Base-by-base conservation (phyloP, 2,329 filamentous ascomycete genomes). In the Huntiella abstrusa region DNA sequence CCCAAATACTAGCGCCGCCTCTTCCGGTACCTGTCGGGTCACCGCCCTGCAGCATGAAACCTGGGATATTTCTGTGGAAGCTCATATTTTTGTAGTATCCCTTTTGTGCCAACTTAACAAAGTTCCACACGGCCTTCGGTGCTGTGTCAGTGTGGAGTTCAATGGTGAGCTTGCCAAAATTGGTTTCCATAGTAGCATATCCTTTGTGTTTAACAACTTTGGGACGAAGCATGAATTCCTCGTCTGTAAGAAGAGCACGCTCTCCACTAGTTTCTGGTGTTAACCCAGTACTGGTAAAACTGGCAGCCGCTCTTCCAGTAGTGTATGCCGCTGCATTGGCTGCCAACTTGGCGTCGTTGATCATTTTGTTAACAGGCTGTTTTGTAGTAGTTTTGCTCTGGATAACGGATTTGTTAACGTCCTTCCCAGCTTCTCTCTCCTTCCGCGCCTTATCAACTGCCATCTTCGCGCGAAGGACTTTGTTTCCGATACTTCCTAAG, bases 1-100 rank as follows among this genome's bases (percentile, higher is more conserved):
- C 83, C 91, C 91, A 98, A 50, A 93, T 77, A 56, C 83, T 92
- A 42, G 77, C 67, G 0, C 91, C 91, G n/a, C 91, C 91, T 51
- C 84, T 74, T 1, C 91, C 91, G 0, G 86, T 94, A 1, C 88
- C 88, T 0, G 85, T 84, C 0, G 91, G 91, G 58, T 98, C 91
- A 34, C 91, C 91, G 38, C 88, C 88, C 60, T 98, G 91, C 35
- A 98, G 83, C 91, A 98, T 98, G 59, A 98, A 98, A 55, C 83
- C 84, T 49, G 79, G 79, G 55, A 98, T 95, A 59, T 92, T 95
- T 52, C 91, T 77, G 61, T 98, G 91, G 58, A 98, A 98, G 10
- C 71, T 62, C 2, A 94, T 79, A 52, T 74, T 75, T 44, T 75
- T 77, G 65, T 96, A 98, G 62, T 94, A 95, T 1, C 88, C 88